Evolutionary conservation across 164 flowering plant species (phyloP).

Genomic region (Buxus sempervirens): DNA sequence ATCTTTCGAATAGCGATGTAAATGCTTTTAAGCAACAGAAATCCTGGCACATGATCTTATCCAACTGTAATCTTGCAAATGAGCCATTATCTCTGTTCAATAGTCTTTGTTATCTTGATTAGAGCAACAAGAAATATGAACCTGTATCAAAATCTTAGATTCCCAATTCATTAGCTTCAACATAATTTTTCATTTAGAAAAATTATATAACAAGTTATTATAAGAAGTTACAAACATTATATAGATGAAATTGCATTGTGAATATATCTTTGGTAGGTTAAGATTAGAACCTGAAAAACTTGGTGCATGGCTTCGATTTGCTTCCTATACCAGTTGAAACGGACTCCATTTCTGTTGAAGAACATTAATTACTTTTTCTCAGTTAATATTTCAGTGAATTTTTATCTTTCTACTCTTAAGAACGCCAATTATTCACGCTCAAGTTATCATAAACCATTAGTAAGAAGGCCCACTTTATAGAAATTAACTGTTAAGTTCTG

Average conservation of each 20-base stretch:
- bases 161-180: slow-evolving; percentile 53
- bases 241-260: slow-evolving; percentile 29
- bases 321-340: slow-evolving; percentile 94
- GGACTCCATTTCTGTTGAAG: slow-evolving; percentile 91
- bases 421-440: neutral
- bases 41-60: slow-evolving; percentile 7
- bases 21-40: slow-evolving; percentile 11
- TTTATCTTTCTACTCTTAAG: slow-evolving; percentile 10
- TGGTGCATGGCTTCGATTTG: slow-evolving; percentile 99
- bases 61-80: slow-evolving; percentile 28
- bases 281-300: slow-evolving; percentile 99
- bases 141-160: slow-evolving; percentile 68
- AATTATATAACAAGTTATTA: slow-evolving; percentile 13
- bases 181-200: slow-evolving; percentile 17
- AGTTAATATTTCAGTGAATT: slow-evolving; percentile 44
- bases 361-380: slow-evolving; percentile 66
- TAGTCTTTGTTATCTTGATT: slow-evolving; percentile 45
- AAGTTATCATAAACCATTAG: slow-evolving; percentile 3
- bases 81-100: slow-evolving; percentile 40
- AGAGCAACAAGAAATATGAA: slow-evolving; percentile 30
- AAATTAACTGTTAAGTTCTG: too few relatives aligned
- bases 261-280: slow-evolving; percentile 49
- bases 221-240: slow-evolving; percentile 26
- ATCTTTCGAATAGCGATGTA: slow-evolving; percentile 6
- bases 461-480: neutral